phyloP scores from a whole-genome alignment of 176 grass and related monocot species.

The Musa troglodytarum region DNA sequence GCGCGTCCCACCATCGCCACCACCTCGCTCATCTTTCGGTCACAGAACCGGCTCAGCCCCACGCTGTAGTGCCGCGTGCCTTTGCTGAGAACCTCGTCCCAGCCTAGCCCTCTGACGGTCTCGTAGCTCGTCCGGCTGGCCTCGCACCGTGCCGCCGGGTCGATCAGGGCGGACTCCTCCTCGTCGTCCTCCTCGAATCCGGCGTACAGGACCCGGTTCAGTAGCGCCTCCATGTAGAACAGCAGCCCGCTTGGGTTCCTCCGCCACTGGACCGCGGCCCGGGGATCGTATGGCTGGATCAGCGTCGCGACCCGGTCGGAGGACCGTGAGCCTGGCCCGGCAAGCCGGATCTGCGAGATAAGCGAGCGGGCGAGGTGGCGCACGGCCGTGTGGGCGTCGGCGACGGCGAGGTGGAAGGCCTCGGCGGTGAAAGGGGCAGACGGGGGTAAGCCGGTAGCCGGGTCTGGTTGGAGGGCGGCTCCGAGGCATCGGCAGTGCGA shows the following conservation, averaged over 20 bases:
- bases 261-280: slow-evolving; percentile 1
- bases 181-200: slow-evolving; percentile 60
- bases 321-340: background rate
- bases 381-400: slow-evolving; percentile 48
- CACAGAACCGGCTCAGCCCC: slow-evolving; percentile 81
- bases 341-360: slow-evolving; percentile 40
- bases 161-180: slow-evolving; percentile 38
- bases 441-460: background rate
- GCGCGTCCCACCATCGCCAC: slow-evolving; percentile 55
- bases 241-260: slow-evolving; percentile 23
- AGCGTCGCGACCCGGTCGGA: background rate
- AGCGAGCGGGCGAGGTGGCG: slow-evolving; percentile 68
- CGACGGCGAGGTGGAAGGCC: slow-evolving; percentile 44
- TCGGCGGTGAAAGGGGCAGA: slow-evolving; percentile 25
- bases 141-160: slow-evolving; percentile 55
- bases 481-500: slow-evolving; percentile 20
- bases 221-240: slow-evolving; percentile 59
- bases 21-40: slow-evolving; percentile 93
- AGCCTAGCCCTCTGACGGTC: slow-evolving; percentile 44
- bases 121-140: slow-evolving; percentile 47
- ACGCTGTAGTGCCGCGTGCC: slow-evolving; percentile 87
- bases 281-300: slow-evolving; percentile 2
- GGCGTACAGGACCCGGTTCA: slow-evolving; percentile 65
- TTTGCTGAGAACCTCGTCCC: slow-evolving; percentile 70
- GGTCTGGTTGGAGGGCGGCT: slow-evolving; percentile 14